Percentiles rank a stretch among this genome's conserved stretches.
Evolutionary conservation across 768 basidiomycete species (phyloP).

Genomic region (Lactarius sanguifluus): DNA sequence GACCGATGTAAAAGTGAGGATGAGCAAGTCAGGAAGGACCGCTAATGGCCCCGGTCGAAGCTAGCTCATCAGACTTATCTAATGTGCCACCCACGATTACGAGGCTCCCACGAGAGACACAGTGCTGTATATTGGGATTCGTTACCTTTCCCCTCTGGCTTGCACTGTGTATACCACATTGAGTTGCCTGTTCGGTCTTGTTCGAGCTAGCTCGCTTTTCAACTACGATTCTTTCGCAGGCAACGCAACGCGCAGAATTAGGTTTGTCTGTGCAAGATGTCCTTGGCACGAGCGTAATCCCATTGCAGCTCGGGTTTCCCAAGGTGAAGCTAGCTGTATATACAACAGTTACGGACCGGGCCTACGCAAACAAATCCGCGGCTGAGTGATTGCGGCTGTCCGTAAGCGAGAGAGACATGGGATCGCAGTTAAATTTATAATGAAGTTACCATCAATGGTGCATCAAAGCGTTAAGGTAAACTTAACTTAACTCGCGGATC

Average conservation of each 20-base stretch:
- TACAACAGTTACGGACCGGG: background rate
- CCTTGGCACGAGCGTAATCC: background rate
- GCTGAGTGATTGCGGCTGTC: background rate
- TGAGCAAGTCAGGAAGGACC: slow-evolving; percentile 38
- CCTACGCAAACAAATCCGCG: background rate
- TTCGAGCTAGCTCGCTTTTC: background rate
- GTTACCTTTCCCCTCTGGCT: background rate
- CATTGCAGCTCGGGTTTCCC: background rate
- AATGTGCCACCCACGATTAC: slow-evolving; percentile 10
- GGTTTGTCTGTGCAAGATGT: background rate
- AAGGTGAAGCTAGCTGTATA: background rate
- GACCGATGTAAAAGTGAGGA: slow-evolving; percentile 27
- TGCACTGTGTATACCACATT: slow-evolving; percentile 6
- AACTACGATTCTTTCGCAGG: background rate
- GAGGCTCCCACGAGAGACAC: slow-evolving; percentile 12
- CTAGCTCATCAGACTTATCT: slow-evolving; percentile 13
- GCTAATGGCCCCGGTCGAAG: slow-evolving; percentile 21
- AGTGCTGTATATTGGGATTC: slow-evolving; percentile 14
- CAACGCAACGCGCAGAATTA: background rate
- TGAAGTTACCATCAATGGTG: background rate
- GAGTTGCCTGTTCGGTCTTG: slow-evolving; percentile 1
- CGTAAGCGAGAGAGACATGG: background rate
- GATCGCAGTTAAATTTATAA: background rate
- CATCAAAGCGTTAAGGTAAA: background rate
- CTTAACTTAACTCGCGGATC: background rate